These are phyloP conservation scores for Blepharisma stoltei DNA, from an alignment of 73 alveolate genomes.

Conservation along the genomic window DNA sequence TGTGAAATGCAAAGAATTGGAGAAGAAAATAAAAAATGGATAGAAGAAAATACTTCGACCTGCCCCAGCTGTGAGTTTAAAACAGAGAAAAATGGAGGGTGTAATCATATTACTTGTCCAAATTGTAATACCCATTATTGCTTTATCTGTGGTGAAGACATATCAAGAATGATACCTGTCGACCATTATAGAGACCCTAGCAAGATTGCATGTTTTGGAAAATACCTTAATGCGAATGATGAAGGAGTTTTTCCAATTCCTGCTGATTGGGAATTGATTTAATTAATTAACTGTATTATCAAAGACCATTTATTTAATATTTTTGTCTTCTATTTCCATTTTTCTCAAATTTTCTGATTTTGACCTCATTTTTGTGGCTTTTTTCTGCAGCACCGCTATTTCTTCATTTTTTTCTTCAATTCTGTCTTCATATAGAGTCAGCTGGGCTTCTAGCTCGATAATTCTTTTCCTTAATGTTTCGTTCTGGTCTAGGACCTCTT, in stretches of 20 bases:
- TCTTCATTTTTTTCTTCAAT: constrained; percentile 10
- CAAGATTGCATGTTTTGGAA: neutral
- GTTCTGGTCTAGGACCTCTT: constrained; percentile 31
- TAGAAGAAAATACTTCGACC: constrained; percentile 9
- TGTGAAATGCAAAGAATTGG: constrained; percentile 18
- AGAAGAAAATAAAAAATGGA: neutral
- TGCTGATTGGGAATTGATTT: too few species aligned
- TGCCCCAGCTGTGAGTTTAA: constrained; percentile 2
- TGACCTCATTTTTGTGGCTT: too few species aligned
- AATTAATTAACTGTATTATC: too few species aligned
- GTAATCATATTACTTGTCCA: neutral
- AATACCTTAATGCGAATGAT: too few species aligned
- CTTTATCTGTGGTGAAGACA: neutral
- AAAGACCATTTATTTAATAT: too few species aligned
- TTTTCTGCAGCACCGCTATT: too few species aligned
- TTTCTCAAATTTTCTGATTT: too few species aligned
- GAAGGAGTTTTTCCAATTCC: too few species aligned
- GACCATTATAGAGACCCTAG: neutral
- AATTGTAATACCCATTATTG: constrained; percentile 11
- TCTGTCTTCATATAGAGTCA: neutral
- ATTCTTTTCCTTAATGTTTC: constrained; percentile 24
- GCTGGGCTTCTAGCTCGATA: constrained; percentile 1
- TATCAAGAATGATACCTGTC: neutral
- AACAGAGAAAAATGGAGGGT: neutral
- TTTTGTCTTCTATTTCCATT: too few species aligned